Conservation (phyloP, 768 basidiomycete species). For the Tulasnella sp. region DNA sequence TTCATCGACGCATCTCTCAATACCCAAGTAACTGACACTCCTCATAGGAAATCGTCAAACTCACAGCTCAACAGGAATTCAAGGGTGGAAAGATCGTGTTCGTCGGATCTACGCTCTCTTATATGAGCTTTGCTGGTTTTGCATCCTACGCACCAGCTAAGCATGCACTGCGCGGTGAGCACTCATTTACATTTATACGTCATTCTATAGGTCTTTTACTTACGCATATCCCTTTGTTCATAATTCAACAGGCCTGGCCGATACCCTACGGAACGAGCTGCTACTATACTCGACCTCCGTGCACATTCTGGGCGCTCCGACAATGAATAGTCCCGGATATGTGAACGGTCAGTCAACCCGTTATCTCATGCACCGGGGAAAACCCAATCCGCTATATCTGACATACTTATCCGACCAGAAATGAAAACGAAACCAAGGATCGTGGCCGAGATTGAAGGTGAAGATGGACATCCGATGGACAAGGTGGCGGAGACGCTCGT, state of each 20-base stretch:
- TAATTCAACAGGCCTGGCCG: constrained; percentile 72
- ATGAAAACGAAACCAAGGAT: constrained; percentile 59
- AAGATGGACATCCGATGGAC: constrained; percentile 46
- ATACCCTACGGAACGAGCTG: constrained; percentile 70
- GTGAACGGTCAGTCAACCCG: constrained; percentile 59
- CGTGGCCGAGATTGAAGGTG: constrained; percentile 63
- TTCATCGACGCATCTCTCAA: neutral
- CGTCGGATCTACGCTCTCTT: constrained; percentile 49
- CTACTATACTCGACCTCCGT: constrained; percentile 65
- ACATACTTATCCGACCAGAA: neutral
- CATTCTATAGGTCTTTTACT: too few relatives aligned
- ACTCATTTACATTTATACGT: neutral
- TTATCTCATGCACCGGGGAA: too few relatives aligned
- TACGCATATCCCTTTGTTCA: neutral
- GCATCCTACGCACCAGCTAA: constrained; percentile 75
- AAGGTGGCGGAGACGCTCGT: constrained; percentile 51
- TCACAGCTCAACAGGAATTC: constrained; percentile 46
- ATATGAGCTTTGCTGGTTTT: constrained; percentile 69
- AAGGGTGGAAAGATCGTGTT: constrained; percentile 61
- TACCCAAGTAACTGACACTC: neutral
- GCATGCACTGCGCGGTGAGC: constrained; percentile 69
- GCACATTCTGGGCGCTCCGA: constrained; percentile 74
- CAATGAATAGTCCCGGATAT: constrained; percentile 69
- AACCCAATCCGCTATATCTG: too few relatives aligned
- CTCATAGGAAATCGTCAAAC: constrained; percentile 51